Evolutionary conservation across 2,329 filamentous ascomycete species (phyloP).

Genomic region (Cucurbitaria berberidis): DNA sequence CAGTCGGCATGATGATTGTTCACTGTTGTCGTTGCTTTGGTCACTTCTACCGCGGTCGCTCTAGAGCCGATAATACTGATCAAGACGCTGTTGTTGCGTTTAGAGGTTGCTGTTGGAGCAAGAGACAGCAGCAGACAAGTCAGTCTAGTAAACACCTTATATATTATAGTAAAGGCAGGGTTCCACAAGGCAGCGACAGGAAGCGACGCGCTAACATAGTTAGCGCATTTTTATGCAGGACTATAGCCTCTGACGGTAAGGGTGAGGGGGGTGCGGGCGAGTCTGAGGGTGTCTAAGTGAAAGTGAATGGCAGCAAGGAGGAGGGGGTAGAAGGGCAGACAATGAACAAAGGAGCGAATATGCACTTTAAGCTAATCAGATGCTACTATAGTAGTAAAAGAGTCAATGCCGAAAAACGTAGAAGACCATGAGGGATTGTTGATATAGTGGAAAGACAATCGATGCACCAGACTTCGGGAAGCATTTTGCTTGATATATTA

Average conservation of each 20-base stretch:
- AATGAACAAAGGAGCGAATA: background rate
- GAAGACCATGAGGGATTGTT: no score
- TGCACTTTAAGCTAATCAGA: background rate
- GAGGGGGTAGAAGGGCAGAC: background rate
- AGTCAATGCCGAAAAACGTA: no score
- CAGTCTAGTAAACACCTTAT: background rate
- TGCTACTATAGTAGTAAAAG: background rate
- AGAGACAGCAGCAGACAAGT: conserved; percentile 2
- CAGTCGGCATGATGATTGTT: conserved; percentile 34
- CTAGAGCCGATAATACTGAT: background rate
- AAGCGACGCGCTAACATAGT: conserved; percentile 11
- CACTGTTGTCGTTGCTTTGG: background rate
- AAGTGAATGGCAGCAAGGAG: conserved; percentile 1
- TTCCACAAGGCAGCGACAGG: conserved; percentile 8
- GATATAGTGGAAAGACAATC: no score
- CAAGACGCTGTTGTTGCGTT: background rate
- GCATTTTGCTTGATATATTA: background rate
- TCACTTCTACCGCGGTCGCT: background rate
- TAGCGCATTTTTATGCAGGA: background rate
- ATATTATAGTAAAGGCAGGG: conserved; percentile 15
- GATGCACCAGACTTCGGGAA: background rate
- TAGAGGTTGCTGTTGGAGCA: background rate
- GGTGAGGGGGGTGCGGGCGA: conserved; percentile 5
- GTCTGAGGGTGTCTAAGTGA: conserved; percentile 16
- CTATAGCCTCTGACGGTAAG: background rate